Evolutionary conservation across 139 green algal genomes (phyloP).

Genomic region (Chlamydomonas sp.): DNA sequence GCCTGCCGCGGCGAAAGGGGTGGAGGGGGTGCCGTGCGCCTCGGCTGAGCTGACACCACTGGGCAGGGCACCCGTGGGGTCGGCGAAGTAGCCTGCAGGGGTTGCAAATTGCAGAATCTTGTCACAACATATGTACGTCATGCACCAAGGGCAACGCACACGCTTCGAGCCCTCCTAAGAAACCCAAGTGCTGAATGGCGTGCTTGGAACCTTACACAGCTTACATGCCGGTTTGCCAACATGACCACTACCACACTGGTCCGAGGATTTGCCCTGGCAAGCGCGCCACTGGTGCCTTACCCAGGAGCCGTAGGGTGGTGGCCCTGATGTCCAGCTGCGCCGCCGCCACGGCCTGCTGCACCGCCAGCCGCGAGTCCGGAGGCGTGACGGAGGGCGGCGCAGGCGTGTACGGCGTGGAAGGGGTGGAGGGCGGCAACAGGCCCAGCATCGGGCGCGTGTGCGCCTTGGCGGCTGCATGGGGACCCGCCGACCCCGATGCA

Average conservation of each 20-base stretch:
- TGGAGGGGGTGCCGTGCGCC: neutral
- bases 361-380: neutral
- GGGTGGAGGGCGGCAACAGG: neutral
- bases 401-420: neutral
- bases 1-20: neutral
- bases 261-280: too few relatives aligned
- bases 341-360: neutral
- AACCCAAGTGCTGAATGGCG: too few relatives aligned
- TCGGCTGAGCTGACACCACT: constrained; percentile 3
- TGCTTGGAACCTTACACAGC: too few relatives aligned
- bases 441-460: neutral
- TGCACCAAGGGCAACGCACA: too few relatives aligned
- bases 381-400: neutral
- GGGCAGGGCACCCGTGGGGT: constrained; percentile 20
- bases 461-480: neutral
- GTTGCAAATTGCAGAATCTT: too few relatives aligned
- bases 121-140: too few relatives aligned
- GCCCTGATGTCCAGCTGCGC: neutral
- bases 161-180: too few relatives aligned
- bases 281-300: too few relatives aligned
- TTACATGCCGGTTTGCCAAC: too few relatives aligned
- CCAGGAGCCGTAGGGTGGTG: neutral
- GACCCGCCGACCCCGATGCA: too few relatives aligned
- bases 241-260: too few relatives aligned
- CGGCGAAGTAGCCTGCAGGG: constrained; percentile 1